These are phyloP conservation scores for Waltergamsia citrina DNA, from an alignment of 2,329 filamentous ascomycete species.

Conservation along the genomic window DNA sequence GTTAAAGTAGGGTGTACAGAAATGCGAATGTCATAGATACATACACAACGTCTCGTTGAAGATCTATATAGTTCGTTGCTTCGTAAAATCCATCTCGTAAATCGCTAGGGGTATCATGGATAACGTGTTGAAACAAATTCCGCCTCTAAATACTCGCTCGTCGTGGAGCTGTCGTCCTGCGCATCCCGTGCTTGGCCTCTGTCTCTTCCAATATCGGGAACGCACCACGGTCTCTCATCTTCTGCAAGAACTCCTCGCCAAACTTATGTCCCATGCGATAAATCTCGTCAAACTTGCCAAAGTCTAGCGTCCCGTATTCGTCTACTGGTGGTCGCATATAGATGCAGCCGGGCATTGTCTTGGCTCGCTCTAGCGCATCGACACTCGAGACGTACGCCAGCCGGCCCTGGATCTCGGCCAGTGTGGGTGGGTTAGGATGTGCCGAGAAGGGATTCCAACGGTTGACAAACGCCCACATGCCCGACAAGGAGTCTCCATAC, in stretches of 20 bases:
- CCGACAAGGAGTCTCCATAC: constrained; percentile 90
- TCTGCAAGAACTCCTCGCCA: constrained; percentile 69
- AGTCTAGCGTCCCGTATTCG: constrained; percentile 86
- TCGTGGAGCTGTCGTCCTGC: constrained; percentile 70
- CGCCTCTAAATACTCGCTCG: constrained; percentile 59
- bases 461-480: constrained; percentile 90
- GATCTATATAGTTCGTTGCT: too few species aligned
- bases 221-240: constrained; percentile 68
- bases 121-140: neutral
- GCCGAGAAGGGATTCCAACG: constrained; percentile 93
- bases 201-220: constrained; percentile 62
- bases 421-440: constrained; percentile 82
- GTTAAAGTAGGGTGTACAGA: too few species aligned
- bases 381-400: constrained; percentile 93
- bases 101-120: too few species aligned
- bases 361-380: constrained; percentile 88
- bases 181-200: constrained; percentile 66
- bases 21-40: too few species aligned
- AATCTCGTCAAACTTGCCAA: constrained; percentile 96
- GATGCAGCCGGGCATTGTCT: constrained; percentile 79
- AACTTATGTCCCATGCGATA: constrained; percentile 82
- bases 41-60: too few species aligned
- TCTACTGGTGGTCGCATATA: constrained; percentile 97
- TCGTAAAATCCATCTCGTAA: too few species aligned
- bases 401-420: constrained; percentile 91